A percentile compares a stretch with the other conserved stretches of the same genome.
Conservation (phyloP, 1,284 basidiomycete species). For the Singerocomus inundabilis region DNA sequence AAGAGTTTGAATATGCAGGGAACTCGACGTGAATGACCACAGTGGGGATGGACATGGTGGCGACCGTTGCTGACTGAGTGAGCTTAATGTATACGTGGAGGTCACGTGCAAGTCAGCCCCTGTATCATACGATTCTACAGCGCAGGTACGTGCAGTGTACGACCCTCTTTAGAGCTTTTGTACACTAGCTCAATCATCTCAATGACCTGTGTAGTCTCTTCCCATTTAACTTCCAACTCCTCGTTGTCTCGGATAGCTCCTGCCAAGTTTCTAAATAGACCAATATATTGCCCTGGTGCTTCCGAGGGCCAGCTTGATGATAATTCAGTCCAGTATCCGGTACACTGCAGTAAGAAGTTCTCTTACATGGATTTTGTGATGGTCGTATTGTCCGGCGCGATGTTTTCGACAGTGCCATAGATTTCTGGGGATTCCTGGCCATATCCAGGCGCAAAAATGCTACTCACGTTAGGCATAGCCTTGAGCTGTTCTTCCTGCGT, state of each 20-base stretch:
- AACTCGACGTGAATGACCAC: constrained; percentile 67
- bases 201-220: constrained; percentile 65
- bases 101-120: constrained; percentile 24
- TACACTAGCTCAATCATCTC: constrained; percentile 73
- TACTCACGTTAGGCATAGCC: constrained; percentile 47
- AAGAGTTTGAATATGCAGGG: constrained; percentile 68
- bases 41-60: constrained; percentile 39
- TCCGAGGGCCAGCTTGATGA: constrained; percentile 59
- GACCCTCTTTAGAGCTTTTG: constrained; percentile 59
- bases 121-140: constrained; percentile 2
- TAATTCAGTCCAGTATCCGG: constrained; percentile 13
- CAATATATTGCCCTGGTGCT: constrained; percentile 57
- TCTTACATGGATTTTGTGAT: constrained; percentile 50
- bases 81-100: constrained; percentile 30
- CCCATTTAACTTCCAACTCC: constrained; percentile 63
- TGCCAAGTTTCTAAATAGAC: constrained; percentile 65
- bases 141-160: constrained; percentile 40
- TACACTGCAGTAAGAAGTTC: background rate
- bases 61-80: constrained; percentile 1
- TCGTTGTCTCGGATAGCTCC: constrained; percentile 55
- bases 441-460: constrained; percentile 46
- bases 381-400: constrained; percentile 45
- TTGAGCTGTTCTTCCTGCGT: constrained; percentile 74
- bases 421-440: constrained; percentile 60
- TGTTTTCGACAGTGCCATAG: constrained; percentile 58